Percentiles rank a stretch among this genome's conserved stretches.
phyloP scores from a whole-genome alignment of 1,139 yeast genomes.

The Debaryomyces sp. region DNA sequence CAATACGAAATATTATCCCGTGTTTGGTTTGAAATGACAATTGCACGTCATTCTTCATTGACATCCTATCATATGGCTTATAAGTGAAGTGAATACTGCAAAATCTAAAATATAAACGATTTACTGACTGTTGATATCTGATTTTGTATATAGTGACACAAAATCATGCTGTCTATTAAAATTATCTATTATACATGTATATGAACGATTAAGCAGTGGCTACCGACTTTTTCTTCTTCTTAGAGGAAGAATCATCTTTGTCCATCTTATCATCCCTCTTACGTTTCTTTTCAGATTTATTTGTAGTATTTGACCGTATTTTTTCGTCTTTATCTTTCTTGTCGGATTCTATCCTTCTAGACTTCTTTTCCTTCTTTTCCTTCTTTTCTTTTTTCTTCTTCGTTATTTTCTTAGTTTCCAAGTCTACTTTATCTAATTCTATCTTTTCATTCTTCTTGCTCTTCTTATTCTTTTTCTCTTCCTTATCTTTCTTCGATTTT shows the following conservation, averaged over 20 bases:
- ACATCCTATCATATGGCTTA: constrained; percentile 1
- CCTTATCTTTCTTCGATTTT: constrained; percentile 20
- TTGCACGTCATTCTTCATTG: not conserved
- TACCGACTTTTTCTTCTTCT: not conserved
- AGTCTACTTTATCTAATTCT: constrained; percentile 14
- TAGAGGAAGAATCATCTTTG: not conserved
- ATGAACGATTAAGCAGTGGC: not conserved
- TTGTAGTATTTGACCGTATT: constrained; percentile 10
- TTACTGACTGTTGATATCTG: not conserved
- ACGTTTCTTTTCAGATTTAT: constrained; percentile 15
- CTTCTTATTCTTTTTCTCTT: constrained; percentile 16
- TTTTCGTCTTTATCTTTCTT: constrained; percentile 15
- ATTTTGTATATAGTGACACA: not conserved
- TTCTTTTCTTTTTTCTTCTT: constrained; percentile 18
- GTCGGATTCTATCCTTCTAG: constrained; percentile 11
- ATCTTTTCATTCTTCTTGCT: constrained; percentile 18
- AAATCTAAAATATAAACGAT: not conserved
- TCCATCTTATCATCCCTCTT: constrained; percentile 12
- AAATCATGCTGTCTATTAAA: not conserved
- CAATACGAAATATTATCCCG: not conserved
- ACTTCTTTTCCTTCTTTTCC: constrained; percentile 18
- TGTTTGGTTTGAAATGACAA: not conserved
- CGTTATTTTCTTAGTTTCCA: constrained; percentile 15
- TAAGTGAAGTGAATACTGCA: not conserved
- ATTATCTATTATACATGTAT: constrained; percentile 1